Percentiles rank a stretch among this genome's conserved stretches.
phyloP scores from a whole-genome alignment of 2,329 filamentous ascomycete species.

The Ophiosphaerella herpotricha region DNA sequence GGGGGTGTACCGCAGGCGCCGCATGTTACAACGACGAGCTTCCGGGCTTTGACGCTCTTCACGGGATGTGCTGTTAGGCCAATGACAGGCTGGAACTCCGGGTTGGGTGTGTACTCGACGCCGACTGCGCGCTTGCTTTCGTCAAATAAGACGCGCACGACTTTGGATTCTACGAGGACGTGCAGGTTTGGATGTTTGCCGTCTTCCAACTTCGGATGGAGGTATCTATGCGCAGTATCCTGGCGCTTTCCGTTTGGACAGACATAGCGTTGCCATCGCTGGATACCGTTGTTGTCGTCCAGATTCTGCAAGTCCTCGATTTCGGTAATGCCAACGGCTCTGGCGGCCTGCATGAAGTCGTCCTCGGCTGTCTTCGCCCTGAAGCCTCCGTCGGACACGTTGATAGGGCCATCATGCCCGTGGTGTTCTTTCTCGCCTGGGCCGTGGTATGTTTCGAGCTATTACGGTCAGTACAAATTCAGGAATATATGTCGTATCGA shows the following conservation, averaged over 20 bases:
- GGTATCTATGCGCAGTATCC: constrained; percentile 61
- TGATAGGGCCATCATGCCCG: constrained; percentile 60
- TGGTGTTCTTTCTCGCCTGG: constrained; percentile 53
- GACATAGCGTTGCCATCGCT: constrained; percentile 57
- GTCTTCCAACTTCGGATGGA: constrained; percentile 58
- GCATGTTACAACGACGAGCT: constrained; percentile 58
- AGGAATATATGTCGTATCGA: background rate
- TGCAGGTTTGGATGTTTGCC: constrained; percentile 63
- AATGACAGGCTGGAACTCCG: constrained; percentile 40
- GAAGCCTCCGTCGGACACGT: constrained; percentile 59
- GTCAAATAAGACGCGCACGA: constrained; percentile 61
- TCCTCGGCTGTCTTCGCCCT: constrained; percentile 48
- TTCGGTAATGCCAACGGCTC: constrained; percentile 56
- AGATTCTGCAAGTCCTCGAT: constrained; percentile 61
- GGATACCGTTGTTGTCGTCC: constrained; percentile 48
- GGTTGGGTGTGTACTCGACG: constrained; percentile 62
- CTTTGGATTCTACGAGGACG: constrained; percentile 61
- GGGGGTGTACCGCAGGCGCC: constrained; percentile 60
- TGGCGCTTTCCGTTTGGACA: constrained; percentile 59
- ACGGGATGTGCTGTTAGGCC: constrained; percentile 41
- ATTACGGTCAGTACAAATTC: constrained; percentile 1
- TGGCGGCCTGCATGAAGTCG: constrained; percentile 57
- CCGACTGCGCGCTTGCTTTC: constrained; percentile 60
- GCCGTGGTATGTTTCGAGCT: constrained; percentile 63
- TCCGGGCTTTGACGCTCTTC: constrained; percentile 55